Base-by-base conservation (phyloP, 2,329 filamentous ascomycete genomes). In the Aspergillus fischeri region DNA sequence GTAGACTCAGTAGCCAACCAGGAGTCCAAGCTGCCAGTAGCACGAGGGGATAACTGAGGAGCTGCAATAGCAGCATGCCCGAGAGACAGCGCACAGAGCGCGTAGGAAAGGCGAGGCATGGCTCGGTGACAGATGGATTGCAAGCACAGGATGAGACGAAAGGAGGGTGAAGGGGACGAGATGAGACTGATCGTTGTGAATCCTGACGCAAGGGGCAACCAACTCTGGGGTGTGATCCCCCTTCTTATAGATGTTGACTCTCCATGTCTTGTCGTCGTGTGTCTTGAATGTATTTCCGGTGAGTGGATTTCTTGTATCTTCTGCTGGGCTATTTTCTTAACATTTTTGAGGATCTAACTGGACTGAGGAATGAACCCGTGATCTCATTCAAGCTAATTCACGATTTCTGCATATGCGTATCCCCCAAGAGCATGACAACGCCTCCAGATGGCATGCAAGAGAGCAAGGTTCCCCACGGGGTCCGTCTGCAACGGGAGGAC, bases 1-100 rank as follows among this genome's bases (percentile, higher is more conserved):
- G 71, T 64, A 21, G 74, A 77, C 63, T 85, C 78, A 1, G 70
- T 66, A 7, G 74, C 56, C 29, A 68, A 25, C 66, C 65, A 68
- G 45, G 61, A 56, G 49, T 66, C 64, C 50, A 70, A 47, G 47
- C 55, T 60, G 17, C 51, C 50, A 4, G 61, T 62, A 38, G 62
- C 63, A 44, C 63, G 65, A 50, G 61, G 49, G 3, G 45, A 59
- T 11, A 67, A 53, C 5, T 59, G 50, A 10, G 63, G 60, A n/a
- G 57, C 52, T n/a, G 64, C 64, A 20, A 68, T 3, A 1, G 51
- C 65, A 25, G 55, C 51, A 6, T 65, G 53, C 48, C 63, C 58
- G n/a, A 66, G 25, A 32, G 61, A 51, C 2, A 66, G 53, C 32
- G 42, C 42, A 20, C 42, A 45, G 8, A 45, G 42, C 8, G 20